Evolutionary conservation across 1,284 basidiomycete genomes (phyloP).

Genomic region (Ceratobasidium theobromae): DNA sequence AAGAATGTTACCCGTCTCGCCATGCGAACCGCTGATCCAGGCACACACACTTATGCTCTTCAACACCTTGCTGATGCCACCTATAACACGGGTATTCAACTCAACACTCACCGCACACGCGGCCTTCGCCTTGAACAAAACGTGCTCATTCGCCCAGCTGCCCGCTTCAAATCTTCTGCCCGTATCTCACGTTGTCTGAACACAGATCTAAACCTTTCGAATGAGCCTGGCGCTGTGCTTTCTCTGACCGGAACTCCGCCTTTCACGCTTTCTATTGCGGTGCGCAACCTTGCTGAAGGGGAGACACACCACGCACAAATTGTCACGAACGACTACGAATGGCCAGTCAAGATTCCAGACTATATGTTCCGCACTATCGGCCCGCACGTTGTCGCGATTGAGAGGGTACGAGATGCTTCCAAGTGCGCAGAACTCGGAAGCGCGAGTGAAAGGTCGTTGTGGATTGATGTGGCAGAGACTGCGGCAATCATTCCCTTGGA

Average conservation of each 20-base stretch:
- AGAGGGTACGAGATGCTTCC: slow-evolving; percentile 73
- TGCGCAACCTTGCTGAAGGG: slow-evolving; percentile 69
- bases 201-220: slow-evolving; percentile 56
- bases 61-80: slow-evolving; percentile 83
- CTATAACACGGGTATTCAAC: slow-evolving; percentile 62
- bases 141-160: slow-evolving; percentile 74
- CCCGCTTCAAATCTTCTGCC: slow-evolving; percentile 67
- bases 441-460: slow-evolving; percentile 62
- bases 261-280: slow-evolving; percentile 74
- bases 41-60: slow-evolving; percentile 67
- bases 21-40: slow-evolving; percentile 14
- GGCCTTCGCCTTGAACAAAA: slow-evolving; percentile 80
- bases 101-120: slow-evolving; percentile 61
- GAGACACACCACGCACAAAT: slow-evolving; percentile 50
- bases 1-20: slow-evolving; percentile 21
- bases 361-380: slow-evolving; percentile 77
- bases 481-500: slow-evolving; percentile 88
- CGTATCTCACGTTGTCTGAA: slow-evolving; percentile 75
- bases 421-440: slow-evolving; percentile 68
- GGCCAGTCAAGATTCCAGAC: slow-evolving; percentile 73
- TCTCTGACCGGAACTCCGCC: slow-evolving; percentile 79
- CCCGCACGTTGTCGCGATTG: slow-evolving; percentile 76
- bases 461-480: slow-evolving; percentile 90
- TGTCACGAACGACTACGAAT: slow-evolving; percentile 61
- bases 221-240: slow-evolving; percentile 59